phyloP scores from a whole-genome alignment of 768 basidiomycete genomes.

The Trametes elegans region DNA sequence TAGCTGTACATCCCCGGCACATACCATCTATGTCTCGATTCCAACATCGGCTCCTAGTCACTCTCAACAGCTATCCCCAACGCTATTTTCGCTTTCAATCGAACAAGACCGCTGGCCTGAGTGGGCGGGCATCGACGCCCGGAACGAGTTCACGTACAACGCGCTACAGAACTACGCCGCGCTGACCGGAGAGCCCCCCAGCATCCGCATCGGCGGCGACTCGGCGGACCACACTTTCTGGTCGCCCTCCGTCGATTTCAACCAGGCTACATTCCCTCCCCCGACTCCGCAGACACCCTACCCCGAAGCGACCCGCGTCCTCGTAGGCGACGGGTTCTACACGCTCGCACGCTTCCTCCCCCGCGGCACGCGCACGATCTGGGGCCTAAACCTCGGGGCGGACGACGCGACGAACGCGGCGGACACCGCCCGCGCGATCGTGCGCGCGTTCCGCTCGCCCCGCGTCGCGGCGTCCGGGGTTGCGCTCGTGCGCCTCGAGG shows the following conservation, averaged over 20 bases:
- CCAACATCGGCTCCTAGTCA: conserved; percentile 36
- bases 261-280: conserved; percentile 49
- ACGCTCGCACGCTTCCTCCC: conserved; percentile 51
- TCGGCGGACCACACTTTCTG: conserved; percentile 59
- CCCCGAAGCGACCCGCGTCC: conserved; percentile 62
- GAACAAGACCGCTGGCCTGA: conserved; percentile 72
- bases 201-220: conserved; percentile 56
- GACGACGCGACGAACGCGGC: conserved; percentile 30
- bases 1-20: no score
- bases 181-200: conserved; percentile 52
- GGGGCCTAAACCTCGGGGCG: conserved; percentile 65
- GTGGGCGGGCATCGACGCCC: conserved; percentile 52
- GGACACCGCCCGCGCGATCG: conserved; percentile 30
- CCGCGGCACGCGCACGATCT: conserved; percentile 55
- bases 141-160: conserved; percentile 61
- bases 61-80: conserved; percentile 40
- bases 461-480: conserved; percentile 28
- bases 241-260: conserved; percentile 41
- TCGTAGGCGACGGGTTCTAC: conserved; percentile 58
- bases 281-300: conserved; percentile 52
- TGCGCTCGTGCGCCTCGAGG: conserved; percentile 31
- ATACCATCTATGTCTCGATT: conserved; percentile 43
- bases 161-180: conserved; percentile 53
- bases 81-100: conserved; percentile 62
- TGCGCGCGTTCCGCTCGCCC: conserved; percentile 27